Evolutionary conservation across 1,284 basidiomycete genomes (phyloP).

Genomic region (Sphagnurus paluster): DNA sequence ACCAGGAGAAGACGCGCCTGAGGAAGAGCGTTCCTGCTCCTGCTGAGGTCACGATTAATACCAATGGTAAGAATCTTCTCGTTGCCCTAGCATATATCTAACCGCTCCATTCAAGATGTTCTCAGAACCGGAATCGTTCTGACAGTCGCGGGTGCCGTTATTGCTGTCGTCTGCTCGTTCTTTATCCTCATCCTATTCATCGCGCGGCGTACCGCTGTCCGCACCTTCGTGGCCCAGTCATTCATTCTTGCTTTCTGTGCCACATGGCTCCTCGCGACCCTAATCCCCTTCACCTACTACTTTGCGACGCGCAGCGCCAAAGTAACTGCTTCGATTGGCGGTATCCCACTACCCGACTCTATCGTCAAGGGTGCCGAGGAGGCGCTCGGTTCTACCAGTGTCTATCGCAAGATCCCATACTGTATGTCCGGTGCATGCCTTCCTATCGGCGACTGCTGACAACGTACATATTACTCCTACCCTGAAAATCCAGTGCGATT

Average conservation of each 20-base stretch:
- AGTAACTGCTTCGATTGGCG: constrained; percentile 43
- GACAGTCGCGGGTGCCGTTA: constrained; percentile 44
- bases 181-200: constrained; percentile 25
- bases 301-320: constrained; percentile 48
- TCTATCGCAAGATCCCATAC: constrained; percentile 49
- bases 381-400: constrained; percentile 40
- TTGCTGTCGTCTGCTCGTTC: constrained; percentile 30
- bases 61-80: constrained; percentile 26
- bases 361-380: constrained; percentile 40
- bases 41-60: constrained; percentile 32
- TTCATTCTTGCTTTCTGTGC: constrained; percentile 43
- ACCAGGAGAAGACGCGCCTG: constrained; percentile 31
- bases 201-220: constrained; percentile 26
- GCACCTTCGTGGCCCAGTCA: constrained; percentile 36
- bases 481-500: constrained; percentile 37
- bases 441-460: background rate
- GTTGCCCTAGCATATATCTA: background rate
- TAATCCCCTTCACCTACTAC: constrained; percentile 53
- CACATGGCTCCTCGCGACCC: constrained; percentile 51
- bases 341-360: constrained; percentile 35
- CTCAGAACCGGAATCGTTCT: constrained; percentile 45
- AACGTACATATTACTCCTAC: background rate
- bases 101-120: constrained; percentile 36
- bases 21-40: constrained; percentile 29
- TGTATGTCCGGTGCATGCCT: constrained; percentile 46